Evolutionary conservation across 495 filamentous ascomycete species (phyloP).

Genomic region (Penicillium simplicissimum): DNA sequence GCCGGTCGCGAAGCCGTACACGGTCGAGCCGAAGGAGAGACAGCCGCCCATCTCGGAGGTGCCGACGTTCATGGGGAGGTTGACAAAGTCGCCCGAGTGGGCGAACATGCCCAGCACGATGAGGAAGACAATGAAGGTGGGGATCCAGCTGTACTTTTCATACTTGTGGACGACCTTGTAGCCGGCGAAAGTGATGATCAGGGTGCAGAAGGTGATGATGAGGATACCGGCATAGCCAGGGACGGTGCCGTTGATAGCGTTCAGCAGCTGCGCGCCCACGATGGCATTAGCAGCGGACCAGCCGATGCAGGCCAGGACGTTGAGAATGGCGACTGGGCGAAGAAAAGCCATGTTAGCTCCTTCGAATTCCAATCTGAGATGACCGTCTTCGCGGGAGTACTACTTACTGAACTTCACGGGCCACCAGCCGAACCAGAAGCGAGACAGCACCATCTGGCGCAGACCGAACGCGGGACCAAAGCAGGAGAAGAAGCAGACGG

Average conservation of each 20-base stretch:
- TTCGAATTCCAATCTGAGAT: not conserved
- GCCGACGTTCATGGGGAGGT: slow-evolving; percentile 64
- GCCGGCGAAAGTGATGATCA: slow-evolving; percentile 71
- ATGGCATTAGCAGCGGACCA: slow-evolving; percentile 78
- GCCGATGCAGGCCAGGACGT: slow-evolving; percentile 74
- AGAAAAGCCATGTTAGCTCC: slow-evolving; percentile 6
- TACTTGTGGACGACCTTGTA: slow-evolving; percentile 82
- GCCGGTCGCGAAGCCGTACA: slow-evolving; percentile 78
- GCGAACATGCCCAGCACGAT: slow-evolving; percentile 74
- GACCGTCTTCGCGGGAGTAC: not conserved
- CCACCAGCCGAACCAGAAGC: slow-evolving; percentile 79
- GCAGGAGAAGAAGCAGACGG: slow-evolving; percentile 78
- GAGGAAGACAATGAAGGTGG: slow-evolving; percentile 74
- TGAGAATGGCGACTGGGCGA: slow-evolving; percentile 65
- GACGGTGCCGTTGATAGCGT: slow-evolving; percentile 70
- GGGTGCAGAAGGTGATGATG: slow-evolving; percentile 70
- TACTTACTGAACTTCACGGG: slow-evolving; percentile 69
- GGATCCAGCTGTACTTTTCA: slow-evolving; percentile 79
- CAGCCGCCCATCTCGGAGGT: slow-evolving; percentile 61
- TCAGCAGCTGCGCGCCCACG: slow-evolving; percentile 78
- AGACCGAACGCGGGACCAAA: slow-evolving; percentile 78
- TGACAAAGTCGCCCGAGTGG: slow-evolving; percentile 70
- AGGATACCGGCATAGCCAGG: slow-evolving; percentile 78
- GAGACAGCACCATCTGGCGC: slow-evolving; percentile 82
- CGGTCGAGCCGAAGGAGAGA: slow-evolving; percentile 70